Conservation (phyloP, 2,329 filamentous ascomycete species). For the Colletotrichum lindemuthianum region DNA sequence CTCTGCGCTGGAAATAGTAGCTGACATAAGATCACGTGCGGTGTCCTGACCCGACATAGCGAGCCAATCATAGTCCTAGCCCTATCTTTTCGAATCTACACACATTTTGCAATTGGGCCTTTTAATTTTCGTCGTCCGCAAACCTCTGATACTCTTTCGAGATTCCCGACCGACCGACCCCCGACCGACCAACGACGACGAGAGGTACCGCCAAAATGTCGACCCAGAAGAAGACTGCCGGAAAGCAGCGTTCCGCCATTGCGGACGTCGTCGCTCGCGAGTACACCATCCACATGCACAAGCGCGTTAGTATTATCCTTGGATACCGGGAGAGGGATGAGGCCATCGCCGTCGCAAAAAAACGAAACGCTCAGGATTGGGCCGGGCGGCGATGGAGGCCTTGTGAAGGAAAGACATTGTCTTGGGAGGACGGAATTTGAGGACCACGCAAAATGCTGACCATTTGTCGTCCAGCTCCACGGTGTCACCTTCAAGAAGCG, state of each 20-base stretch:
- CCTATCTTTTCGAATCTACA: conserved; percentile 32
- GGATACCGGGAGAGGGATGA: neutral
- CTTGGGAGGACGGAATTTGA: neutral
- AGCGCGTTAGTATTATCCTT: conserved; percentile 63
- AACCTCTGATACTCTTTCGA: conserved; percentile 36
- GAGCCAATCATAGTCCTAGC: conserved; percentile 21
- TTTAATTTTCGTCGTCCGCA: conserved; percentile 9
- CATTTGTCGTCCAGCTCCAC: conserved; percentile 74
- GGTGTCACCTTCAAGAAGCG: conserved; percentile 99
- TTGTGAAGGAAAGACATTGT: neutral
- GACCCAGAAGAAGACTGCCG: conserved; percentile 70
- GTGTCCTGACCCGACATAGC: neutral
- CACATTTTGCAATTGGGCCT: conserved; percentile 33
- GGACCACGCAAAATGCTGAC: conserved; percentile 46
- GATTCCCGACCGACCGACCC: conserved; percentile 29
- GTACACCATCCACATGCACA: conserved; percentile 99
- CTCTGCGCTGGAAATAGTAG: neutral
- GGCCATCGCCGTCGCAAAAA: conserved; percentile 37
- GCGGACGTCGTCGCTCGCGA: conserved; percentile 99
- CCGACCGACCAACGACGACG: conserved; percentile 31
- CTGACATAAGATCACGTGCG: conserved; percentile 18
- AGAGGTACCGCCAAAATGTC: conserved; percentile 65
- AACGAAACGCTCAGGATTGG: neutral
- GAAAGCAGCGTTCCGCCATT: conserved; percentile 91
- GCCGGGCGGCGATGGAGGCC: conserved; percentile 5